Percentiles rank a stretch among this genome's conserved stretches.
These are phyloP conservation scores for Taphrina wiesneri DNA, from an alignment of 1,139 yeast genomes.

Conservation along the genomic window DNA sequence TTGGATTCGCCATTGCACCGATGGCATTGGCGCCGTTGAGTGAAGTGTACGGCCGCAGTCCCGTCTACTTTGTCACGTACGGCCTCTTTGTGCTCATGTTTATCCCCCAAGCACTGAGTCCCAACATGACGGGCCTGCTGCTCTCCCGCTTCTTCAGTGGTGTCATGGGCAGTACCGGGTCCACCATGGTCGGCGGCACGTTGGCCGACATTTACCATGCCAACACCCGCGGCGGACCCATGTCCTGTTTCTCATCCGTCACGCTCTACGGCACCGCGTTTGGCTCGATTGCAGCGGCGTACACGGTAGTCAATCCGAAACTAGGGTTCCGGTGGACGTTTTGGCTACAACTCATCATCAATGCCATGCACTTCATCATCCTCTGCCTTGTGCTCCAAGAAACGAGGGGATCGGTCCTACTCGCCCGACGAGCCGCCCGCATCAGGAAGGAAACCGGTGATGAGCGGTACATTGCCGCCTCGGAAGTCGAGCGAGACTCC, in stretches of 20 bases:
- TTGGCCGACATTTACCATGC: slow-evolving; percentile 70
- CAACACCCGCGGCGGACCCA: slow-evolving; percentile 61
- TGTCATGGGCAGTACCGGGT: slow-evolving; percentile 75
- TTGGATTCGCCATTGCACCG: slow-evolving; percentile 58
- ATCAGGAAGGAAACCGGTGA: slow-evolving; percentile 44
- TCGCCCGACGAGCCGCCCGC: slow-evolving; percentile 63
- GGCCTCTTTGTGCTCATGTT: slow-evolving; percentile 57
- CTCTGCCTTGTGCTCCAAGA: slow-evolving; percentile 53
- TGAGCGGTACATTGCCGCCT: slow-evolving; percentile 25
- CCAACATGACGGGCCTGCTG: slow-evolving; percentile 57
- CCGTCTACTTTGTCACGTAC: slow-evolving; percentile 61
- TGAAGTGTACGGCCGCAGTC: slow-evolving; percentile 72
- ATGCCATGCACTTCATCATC: slow-evolving; percentile 54
- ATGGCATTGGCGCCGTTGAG: slow-evolving; percentile 61
- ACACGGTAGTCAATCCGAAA: slow-evolving; percentile 51
- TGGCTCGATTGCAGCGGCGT: slow-evolving; percentile 63
- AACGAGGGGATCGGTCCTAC: slow-evolving; percentile 56
- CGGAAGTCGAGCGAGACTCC: slow-evolving; percentile 31
- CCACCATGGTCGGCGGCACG: slow-evolving; percentile 86
- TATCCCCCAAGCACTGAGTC: slow-evolving; percentile 59
- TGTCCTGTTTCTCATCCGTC: slow-evolving; percentile 61
- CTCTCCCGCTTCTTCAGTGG: slow-evolving; percentile 66
- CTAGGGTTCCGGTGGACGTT: slow-evolving; percentile 73
- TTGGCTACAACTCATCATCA: slow-evolving; percentile 57
- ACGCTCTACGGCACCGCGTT: slow-evolving; percentile 64